A percentile compares a stretch with the other conserved stretches of the same genome.
These are phyloP conservation scores for Blumeriella jaapii DNA, from an alignment of 2,329 filamentous ascomycete species.

Conservation along the genomic window DNA sequence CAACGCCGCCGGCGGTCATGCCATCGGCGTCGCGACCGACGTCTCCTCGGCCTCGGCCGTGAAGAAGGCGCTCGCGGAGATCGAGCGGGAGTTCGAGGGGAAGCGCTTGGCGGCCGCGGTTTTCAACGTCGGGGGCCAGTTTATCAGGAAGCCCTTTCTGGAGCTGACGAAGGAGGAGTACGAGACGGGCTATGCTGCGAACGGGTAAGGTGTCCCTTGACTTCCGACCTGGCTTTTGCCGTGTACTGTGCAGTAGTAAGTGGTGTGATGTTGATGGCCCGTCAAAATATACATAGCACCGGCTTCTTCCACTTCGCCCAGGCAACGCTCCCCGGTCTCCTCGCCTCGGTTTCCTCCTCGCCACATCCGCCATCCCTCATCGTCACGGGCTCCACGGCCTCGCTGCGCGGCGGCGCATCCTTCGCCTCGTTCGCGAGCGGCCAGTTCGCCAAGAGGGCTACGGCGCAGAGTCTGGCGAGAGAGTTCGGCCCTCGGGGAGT, in stretches of 20 bases:
- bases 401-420: conserved; percentile 56
- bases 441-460: conserved; percentile 67
- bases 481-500: conserved; percentile 80
- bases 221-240: too few relatives aligned
- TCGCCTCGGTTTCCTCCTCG: conserved; percentile 42
- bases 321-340: conserved; percentile 55
- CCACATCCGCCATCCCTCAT: conserved; percentile 66
- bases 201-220: too few relatives aligned
- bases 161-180: conserved; percentile 42
- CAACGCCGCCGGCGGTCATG: conserved; percentile 52
- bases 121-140: conserved; percentile 52
- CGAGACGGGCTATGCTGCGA: conserved; percentile 33
- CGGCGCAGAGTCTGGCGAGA: conserved; percentile 63
- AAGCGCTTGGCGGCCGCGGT: conserved; percentile 51
- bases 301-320: conserved; percentile 72
- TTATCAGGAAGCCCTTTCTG: conserved; percentile 44
- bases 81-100: conserved; percentile 45
- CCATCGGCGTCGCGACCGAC: conserved; percentile 59
- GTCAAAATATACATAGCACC: too few relatives aligned
- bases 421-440: conserved; percentile 64
- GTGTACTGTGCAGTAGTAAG: too few relatives aligned
- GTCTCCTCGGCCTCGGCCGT: conserved; percentile 41
- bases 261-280: too few relatives aligned
- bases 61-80: conserved; percentile 47
- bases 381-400: conserved; percentile 80